Conservation (phyloP, 768 basidiomycete species). For the Agaricus sinodeliciosus region DNA sequence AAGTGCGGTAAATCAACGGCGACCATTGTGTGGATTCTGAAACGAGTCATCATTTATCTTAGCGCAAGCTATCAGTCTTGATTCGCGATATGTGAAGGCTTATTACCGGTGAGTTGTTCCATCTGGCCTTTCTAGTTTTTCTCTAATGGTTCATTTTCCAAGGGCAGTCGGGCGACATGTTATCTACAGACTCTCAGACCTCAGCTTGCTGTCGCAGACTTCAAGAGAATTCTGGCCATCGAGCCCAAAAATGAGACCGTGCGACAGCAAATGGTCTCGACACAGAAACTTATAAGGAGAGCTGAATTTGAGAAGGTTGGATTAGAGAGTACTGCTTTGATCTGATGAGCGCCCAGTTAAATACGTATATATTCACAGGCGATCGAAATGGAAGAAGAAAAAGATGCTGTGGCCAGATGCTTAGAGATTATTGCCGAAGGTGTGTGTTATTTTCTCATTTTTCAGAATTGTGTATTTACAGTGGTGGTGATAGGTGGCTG, state of each 20-base stretch:
- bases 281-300: conserved; percentile 84
- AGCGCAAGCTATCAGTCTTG: conserved; percentile 84
- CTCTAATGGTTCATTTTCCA: neutral
- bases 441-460: conserved; percentile 20
- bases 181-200: conserved; percentile 87
- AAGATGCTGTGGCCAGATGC: conserved; percentile 69
- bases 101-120: conserved; percentile 60
- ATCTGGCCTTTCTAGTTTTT: neutral
- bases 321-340: neutral
- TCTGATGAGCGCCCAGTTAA: neutral
- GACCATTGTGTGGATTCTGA: neutral
- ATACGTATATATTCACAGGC: conserved; percentile 40
- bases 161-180: conserved; percentile 74
- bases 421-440: conserved; percentile 75
- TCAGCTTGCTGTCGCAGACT: conserved; percentile 79
- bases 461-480: neutral
- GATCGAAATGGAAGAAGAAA: conserved; percentile 89
- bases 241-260: conserved; percentile 86
- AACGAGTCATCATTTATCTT: conserved; percentile 1
- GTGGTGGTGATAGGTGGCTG: conserved; percentile 52
- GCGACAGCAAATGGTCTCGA: conserved; percentile 73
- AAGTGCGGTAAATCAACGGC: conserved; percentile 42
- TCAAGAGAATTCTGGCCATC: conserved; percentile 74
- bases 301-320: conserved; percentile 90
- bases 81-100: conserved; percentile 87